These are phyloP conservation scores for Ustilago shanxiensis DNA, from an alignment of 1,284 basidiomycete species.

Conservation along the genomic window DNA sequence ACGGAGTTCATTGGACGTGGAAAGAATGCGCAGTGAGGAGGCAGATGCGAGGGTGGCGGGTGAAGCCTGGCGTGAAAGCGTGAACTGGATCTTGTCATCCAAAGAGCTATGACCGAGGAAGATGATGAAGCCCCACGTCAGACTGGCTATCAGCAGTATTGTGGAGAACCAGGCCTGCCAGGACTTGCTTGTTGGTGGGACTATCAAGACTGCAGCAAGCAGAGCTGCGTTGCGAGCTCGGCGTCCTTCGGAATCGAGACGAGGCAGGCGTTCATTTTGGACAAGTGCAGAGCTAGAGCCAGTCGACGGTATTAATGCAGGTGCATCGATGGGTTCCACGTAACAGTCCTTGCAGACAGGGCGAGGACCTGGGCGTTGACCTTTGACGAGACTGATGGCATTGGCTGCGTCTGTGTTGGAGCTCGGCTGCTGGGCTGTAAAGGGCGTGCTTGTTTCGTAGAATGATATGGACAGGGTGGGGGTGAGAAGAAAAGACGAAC, in stretches of 20 bases:
- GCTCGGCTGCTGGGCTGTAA: conserved; percentile 2
- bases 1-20: conserved; percentile 2
- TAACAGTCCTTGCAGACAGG: conserved; percentile 16
- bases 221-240: conserved; percentile 27
- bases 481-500: conserved; percentile 66
- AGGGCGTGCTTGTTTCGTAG: conserved; percentile 52
- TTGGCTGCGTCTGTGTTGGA: neutral
- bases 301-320: conserved; percentile 2
- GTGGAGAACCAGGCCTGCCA: conserved; percentile 37
- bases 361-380: conserved; percentile 5
- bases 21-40: conserved; percentile 17
- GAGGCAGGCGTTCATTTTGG: conserved; percentile 18
- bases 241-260: conserved; percentile 30
- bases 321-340: conserved; percentile 24
- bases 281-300: neutral
- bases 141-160: conserved; percentile 22
- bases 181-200: conserved; percentile 34
- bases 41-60: conserved; percentile 8
- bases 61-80: conserved; percentile 23
- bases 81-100: conserved; percentile 37
- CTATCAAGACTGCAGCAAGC: conserved; percentile 22
- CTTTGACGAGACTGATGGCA: neutral
- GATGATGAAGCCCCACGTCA: conserved; percentile 36
- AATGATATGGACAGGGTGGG: conserved; percentile 65
- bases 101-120: conserved; percentile 24